Base-by-base conservation (phyloP, 139 green algal genomes). In the Micractinium conductrix region DNA sequence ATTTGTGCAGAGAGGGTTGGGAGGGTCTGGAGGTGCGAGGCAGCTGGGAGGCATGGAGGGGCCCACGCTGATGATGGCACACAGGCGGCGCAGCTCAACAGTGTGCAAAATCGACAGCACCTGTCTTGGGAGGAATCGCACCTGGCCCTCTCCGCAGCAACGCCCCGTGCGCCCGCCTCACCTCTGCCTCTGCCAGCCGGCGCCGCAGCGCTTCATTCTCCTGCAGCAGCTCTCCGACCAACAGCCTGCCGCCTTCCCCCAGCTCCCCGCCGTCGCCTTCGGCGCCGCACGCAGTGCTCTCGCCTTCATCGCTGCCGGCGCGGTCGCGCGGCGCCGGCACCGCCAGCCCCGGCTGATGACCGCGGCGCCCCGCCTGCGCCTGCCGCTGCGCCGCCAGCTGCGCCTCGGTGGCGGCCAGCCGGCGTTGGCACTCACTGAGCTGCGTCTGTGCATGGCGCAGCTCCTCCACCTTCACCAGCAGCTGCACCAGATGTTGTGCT, bases 401-500 rank as follows among this genome's bases (percentile, higher is more conserved):
- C 42, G 24, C 43, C 62, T 83, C 78, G 35, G 78, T 21, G 0
- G 4, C 2, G 5, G 43, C 60, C 19, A 83, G 62, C 6, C 91
- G 30, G 85, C 69, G 86, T 30, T 96, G 90, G 50, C 89, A 92
- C 3, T 91, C 87, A 70, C 95, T 87, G 6, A 93, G 92, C 38
- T 95, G 88, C 24, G 88, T 85, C 35, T 92, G 92, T 67, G 92
- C 86, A 80, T 70, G 33, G 8, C 87, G 48, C 19, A 79, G 22
- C 26, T 72, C 55, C 55, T 79, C 83, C 74, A 65, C 38, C 58
- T 83, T 83, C 8, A 42, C 43, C 30, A 74, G 62, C 40, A 83
- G 60, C 60, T 75, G 42, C 78, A 83, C 72, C 58, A n/a, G n/a
- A n/a, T n/a, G n/a, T n/a, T n/a, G n/a, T n/a, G n/a, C n/a, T n/a